Percentiles rank a stretch among this genome's conserved stretches.
These are phyloP conservation scores for Candolleomyces efflorescens DNA, from an alignment of 768 basidiomycete species.

Conservation along the genomic window DNA sequence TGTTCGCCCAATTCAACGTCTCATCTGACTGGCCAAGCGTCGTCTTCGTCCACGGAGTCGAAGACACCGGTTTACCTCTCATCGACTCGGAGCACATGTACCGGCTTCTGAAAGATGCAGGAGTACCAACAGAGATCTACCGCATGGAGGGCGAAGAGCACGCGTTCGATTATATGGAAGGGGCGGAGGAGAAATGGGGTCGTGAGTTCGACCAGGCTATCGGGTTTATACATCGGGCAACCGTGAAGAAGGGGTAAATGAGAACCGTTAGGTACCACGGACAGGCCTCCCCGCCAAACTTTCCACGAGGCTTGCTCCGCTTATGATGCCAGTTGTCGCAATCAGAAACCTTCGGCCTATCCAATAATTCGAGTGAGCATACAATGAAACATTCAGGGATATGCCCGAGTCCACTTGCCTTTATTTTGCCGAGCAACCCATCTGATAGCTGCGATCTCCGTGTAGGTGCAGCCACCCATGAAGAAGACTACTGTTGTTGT, in stretches of 20 bases:
- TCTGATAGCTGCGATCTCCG: slow-evolving; percentile 92
- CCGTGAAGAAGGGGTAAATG: no score
- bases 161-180: slow-evolving; percentile 47
- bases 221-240: slow-evolving; percentile 3
- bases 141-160: slow-evolving; percentile 37
- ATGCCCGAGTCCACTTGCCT: slow-evolving; percentile 40
- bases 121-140: slow-evolving; percentile 24
- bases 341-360: slow-evolving; percentile 84
- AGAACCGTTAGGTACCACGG: slow-evolving; percentile 26
- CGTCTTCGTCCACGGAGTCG: slow-evolving; percentile 43
- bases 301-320: slow-evolving; percentile 68
- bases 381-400: slow-evolving; percentile 1
- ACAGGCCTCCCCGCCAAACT: slow-evolving; percentile 41
- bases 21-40: slow-evolving; percentile 39
- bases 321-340: slow-evolving; percentile 91
- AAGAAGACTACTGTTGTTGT: slow-evolving; percentile 94
- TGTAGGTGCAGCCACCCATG: slow-evolving; percentile 95
- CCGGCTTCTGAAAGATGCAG: slow-evolving; percentile 23
- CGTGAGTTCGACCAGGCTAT: slow-evolving; percentile 6
- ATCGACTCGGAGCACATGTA: slow-evolving; percentile 36
- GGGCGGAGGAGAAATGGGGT: slow-evolving; percentile 29
- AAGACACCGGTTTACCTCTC: slow-evolving; percentile 41
- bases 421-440: slow-evolving; percentile 86
- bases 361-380: slow-evolving; percentile 8
- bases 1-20: slow-evolving; percentile 46